Conservation (phyloP, 176 grass and related monocot species). For the Rhynchospora pubera region DNA sequence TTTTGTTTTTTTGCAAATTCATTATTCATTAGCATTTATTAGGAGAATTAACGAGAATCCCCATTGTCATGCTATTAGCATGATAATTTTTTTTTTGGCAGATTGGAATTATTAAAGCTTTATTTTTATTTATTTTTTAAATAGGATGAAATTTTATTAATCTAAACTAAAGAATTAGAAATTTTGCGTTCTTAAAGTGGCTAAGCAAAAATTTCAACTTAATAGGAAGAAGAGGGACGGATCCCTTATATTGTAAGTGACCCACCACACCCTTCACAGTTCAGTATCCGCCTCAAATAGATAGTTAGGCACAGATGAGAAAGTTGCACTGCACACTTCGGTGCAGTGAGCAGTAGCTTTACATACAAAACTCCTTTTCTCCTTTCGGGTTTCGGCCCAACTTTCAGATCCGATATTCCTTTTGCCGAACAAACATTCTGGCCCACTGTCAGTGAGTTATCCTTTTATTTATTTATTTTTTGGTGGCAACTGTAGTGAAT, state of each 20-base stretch:
- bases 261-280: background rate
- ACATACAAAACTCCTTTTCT: background rate
- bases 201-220: too few species aligned
- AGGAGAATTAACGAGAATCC: background rate
- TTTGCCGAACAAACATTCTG: background rate
- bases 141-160: too few species aligned
- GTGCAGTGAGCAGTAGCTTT: background rate
- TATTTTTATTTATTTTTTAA: too few species aligned
- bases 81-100: too few species aligned
- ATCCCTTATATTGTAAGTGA: background rate
- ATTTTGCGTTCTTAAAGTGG: too few species aligned
- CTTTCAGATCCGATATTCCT: conserved; percentile 5
- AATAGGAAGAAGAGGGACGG: too few species aligned
- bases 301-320: background rate
- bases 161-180: too few species aligned
- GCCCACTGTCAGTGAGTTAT: background rate
- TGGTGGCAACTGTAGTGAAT: too few species aligned
- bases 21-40: background rate
- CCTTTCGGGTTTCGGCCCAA: conserved; percentile 1
- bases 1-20: background rate
- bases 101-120: too few species aligned
- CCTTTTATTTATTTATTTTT: too few species aligned
- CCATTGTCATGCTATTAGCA: too few species aligned
- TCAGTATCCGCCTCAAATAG: background rate
- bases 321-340: background rate